phyloP scores from a whole-genome alignment of 345 rosid genomes.

The Euphorbia lathyris region DNA sequence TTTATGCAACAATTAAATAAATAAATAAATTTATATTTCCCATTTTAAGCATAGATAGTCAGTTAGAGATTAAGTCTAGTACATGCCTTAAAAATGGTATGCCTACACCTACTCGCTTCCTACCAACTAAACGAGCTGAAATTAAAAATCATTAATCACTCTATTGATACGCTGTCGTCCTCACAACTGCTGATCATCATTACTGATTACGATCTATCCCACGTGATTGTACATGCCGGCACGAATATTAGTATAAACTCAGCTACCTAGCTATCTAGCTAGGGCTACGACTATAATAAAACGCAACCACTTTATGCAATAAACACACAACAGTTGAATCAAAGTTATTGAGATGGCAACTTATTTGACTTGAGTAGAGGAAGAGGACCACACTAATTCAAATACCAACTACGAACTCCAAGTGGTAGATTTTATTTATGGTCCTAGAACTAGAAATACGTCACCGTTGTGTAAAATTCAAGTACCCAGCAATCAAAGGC shows the following conservation, averaged over 20 bases:
- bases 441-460: constrained; percentile 17
- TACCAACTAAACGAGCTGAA: background rate
- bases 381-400: constrained; percentile 11
- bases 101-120: too few relatives aligned
- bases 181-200: constrained; percentile 11
- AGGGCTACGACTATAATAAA: background rate
- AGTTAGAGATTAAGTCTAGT: background rate
- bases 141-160: background rate
- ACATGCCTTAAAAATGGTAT: too few relatives aligned
- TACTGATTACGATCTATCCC: constrained; percentile 15
- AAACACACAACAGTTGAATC: background rate
- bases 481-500: constrained; percentile 16
- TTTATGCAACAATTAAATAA: background rate
- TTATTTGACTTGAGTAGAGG: background rate
- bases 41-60: background rate
- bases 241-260: background rate
- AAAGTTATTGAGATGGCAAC: constrained; percentile 7
- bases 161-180: constrained; percentile 9
- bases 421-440: constrained; percentile 13
- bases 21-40: background rate
- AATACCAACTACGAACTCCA: background rate
- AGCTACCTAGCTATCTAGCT: too few relatives aligned
- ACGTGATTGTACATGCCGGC: constrained; percentile 23
- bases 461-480: constrained; percentile 20
- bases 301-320: background rate